These are phyloP conservation scores for Cryptosporidium xiaoi DNA, from an alignment of 169 alveolate genomes.

Conservation along the genomic window DNA sequence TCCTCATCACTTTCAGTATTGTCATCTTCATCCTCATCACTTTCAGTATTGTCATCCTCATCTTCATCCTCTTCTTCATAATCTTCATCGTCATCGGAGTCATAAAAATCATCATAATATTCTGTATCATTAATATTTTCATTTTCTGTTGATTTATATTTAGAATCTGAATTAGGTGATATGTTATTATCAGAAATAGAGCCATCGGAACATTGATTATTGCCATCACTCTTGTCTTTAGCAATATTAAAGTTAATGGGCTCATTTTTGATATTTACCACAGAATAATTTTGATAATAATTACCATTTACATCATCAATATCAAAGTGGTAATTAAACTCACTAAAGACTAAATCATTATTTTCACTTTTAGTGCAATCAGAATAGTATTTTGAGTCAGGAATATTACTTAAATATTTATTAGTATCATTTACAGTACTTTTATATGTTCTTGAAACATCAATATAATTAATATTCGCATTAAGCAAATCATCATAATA, in stretches of 20 bases:
- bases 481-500: constrained; percentile 8
- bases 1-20: constrained; percentile 6
- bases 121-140: neutral
- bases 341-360: too few species aligned
- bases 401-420: too few species aligned
- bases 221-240: neutral
- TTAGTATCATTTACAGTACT: too few species aligned
- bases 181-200: constrained; percentile 16
- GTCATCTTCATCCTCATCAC: constrained; percentile 11
- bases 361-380: too few species aligned
- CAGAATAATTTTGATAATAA: neutral
- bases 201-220: constrained; percentile 6
- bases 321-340: too few species aligned
- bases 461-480: neutral
- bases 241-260: neutral
- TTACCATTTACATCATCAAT: neutral
- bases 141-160: neutral
- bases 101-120: neutral
- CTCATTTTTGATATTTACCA: neutral
- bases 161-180: neutral
- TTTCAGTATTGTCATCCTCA: constrained; percentile 2
- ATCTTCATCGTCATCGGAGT: constrained; percentile 54
- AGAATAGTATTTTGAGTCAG: too few species aligned
- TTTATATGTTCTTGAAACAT: too few species aligned
- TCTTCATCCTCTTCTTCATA: constrained; percentile 29